Evolutionary conservation across 768 basidiomycete genomes (phyloP).

Genomic region (Mycena alexandri): DNA sequence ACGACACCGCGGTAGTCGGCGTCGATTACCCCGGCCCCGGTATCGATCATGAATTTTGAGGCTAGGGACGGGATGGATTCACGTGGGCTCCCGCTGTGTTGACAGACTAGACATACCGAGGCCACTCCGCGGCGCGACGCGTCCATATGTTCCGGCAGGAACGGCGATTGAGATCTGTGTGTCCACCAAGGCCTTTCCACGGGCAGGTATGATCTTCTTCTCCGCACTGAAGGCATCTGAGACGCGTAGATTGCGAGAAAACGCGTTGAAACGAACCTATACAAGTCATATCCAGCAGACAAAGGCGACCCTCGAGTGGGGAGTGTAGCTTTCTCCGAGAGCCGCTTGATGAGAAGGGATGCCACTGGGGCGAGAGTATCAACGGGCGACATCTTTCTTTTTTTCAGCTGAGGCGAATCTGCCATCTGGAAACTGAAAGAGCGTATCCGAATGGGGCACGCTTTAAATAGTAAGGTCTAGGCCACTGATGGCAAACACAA

Average conservation of each 20-base stretch:
- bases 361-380: constrained; percentile 54
- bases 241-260: constrained; percentile 3
- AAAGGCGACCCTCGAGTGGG: constrained; percentile 90
- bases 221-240: constrained; percentile 73
- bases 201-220: constrained; percentile 84
- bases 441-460: too few relatives aligned
- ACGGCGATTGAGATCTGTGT: constrained; percentile 95
- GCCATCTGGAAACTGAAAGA: constrained; percentile 39
- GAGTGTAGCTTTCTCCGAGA: constrained; percentile 83
- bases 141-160: constrained; percentile 93
- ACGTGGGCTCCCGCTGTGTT: constrained; percentile 2
- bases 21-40: constrained; percentile 97
- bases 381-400: constrained; percentile 68
- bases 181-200: constrained; percentile 91
- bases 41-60: constrained; percentile 97
- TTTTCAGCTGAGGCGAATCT: constrained; percentile 61
- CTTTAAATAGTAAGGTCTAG: too few relatives aligned
- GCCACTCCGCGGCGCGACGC: constrained; percentile 95
- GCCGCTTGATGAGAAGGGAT: constrained; percentile 85
- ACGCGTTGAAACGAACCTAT: constrained; percentile 69
- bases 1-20: constrained; percentile 95
- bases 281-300: constrained; percentile 96
- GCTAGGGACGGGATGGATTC: constrained; percentile 60
- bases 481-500: neutral
- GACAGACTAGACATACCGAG: constrained; percentile 71